phyloP scores from a whole-genome alignment of 768 basidiomycete genomes.

The Tephrocybe rancida region DNA sequence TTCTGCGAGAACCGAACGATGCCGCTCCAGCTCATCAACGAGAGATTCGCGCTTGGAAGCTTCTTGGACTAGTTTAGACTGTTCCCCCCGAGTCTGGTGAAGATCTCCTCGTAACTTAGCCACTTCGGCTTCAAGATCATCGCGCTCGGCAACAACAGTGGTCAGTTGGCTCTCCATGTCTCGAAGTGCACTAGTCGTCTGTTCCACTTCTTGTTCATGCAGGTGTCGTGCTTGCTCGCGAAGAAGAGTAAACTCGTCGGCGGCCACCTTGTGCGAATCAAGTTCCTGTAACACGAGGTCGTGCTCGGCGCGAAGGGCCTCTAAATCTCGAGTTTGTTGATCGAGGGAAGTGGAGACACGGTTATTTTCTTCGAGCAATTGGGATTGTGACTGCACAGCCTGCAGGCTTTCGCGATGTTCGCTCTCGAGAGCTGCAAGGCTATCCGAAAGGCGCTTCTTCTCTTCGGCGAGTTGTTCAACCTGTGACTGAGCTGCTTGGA shows the following conservation, averaged over 20 bases:
- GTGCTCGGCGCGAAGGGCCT: slow-evolving; percentile 47
- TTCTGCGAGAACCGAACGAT: slow-evolving; percentile 76
- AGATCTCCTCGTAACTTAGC: slow-evolving; percentile 61
- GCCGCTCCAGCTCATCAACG: slow-evolving; percentile 73
- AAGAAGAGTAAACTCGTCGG: slow-evolving; percentile 49
- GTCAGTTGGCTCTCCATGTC: slow-evolving; percentile 54
- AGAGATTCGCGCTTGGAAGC: slow-evolving; percentile 77
- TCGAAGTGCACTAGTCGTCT: slow-evolving; percentile 50
- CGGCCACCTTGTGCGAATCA: slow-evolving; percentile 56
- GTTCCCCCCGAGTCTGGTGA: slow-evolving; percentile 56
- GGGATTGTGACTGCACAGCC: neutral
- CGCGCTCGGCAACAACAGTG: slow-evolving; percentile 44
- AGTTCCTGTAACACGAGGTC: slow-evolving; percentile 59
- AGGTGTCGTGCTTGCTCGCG: slow-evolving; percentile 42
- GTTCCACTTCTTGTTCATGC: slow-evolving; percentile 49
- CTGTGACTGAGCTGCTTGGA: neutral
- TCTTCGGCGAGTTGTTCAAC: slow-evolving; percentile 1
- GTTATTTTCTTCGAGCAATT: slow-evolving; percentile 48
- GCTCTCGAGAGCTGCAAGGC: slow-evolving; percentile 1
- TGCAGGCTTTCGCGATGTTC: slow-evolving; percentile 7
- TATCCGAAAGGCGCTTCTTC: slow-evolving; percentile 3
- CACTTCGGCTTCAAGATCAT: slow-evolving; percentile 46
- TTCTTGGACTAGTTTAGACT: slow-evolving; percentile 66
- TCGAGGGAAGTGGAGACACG: slow-evolving; percentile 45
- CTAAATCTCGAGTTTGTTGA: slow-evolving; percentile 51